Evolutionary conservation across 352 stramenopile species (phyloP).

Genomic region (Phytophthora pseudosyringae): DNA sequence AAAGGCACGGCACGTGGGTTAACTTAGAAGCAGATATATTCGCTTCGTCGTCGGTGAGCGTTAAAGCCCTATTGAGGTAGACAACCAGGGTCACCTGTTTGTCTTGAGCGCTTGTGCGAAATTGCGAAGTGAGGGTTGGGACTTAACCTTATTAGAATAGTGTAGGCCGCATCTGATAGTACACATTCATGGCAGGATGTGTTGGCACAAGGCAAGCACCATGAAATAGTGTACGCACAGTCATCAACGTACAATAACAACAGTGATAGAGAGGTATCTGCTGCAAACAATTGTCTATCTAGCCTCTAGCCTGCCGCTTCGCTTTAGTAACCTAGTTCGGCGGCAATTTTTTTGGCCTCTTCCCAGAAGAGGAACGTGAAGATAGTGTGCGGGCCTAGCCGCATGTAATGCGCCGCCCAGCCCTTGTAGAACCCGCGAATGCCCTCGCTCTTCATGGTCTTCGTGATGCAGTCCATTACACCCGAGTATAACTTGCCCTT

Average conservation of each 20-base stretch:
- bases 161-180: too few species aligned
- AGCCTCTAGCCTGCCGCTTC: constrained; percentile 3
- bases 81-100: too few species aligned
- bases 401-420: constrained; percentile 89
- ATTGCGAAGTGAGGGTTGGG: too few species aligned
- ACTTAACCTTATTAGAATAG: too few species aligned
- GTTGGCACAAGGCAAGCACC: too few species aligned
- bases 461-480: constrained; percentile 77
- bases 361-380: constrained; percentile 91
- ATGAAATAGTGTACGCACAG: too few species aligned
- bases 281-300: constrained; percentile 32
- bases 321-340: constrained; percentile 65
- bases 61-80: too few species aligned
- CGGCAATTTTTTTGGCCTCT: constrained; percentile 75
- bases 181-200: too few species aligned
- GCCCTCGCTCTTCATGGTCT: constrained; percentile 83
- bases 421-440: constrained; percentile 88
- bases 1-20: too few species aligned
- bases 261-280: constrained; percentile 12
- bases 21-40: neutral
- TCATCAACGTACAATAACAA: neutral
- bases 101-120: too few species aligned
- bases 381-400: constrained; percentile 84
- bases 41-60: too few species aligned
- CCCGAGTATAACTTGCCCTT: constrained; percentile 83